These are phyloP conservation scores for Pyrus communis DNA, from an alignment of 306 rosid species.

Conservation along the genomic window DNA sequence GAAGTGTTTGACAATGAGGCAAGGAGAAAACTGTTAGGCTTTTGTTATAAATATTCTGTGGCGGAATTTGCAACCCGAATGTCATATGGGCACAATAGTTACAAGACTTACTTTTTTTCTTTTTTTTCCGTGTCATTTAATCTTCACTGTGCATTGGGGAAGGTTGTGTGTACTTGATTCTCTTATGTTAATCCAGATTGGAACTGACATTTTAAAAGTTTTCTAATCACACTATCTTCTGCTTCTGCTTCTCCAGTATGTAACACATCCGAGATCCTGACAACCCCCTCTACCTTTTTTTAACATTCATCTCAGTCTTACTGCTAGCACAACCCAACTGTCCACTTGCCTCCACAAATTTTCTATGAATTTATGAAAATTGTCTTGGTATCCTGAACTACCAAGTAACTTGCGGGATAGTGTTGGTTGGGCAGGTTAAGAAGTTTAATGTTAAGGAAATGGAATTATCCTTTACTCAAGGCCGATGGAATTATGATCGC, in stretches of 20 bases:
- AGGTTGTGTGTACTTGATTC: not conserved
- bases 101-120: not conserved
- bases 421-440: constrained; percentile 64
- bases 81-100: not conserved
- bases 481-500: constrained; percentile 86
- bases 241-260: not conserved
- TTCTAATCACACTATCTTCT: not conserved
- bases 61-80: not conserved
- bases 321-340: not conserved
- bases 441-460: constrained; percentile 67
- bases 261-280: not conserved
- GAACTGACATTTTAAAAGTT: not conserved
- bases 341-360: not conserved
- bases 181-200: not conserved
- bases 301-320: not conserved
- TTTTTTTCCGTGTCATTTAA: not conserved
- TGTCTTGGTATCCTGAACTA: not conserved
- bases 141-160: not conserved
- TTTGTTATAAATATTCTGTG: not conserved
- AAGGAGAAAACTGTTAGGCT: not conserved
- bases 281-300: not conserved
- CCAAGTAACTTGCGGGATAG: constrained; percentile 11
- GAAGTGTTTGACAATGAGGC: not conserved
- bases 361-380: not conserved
- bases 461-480: constrained; percentile 98